Conservation (phyloP, 78 protist genomes). For the Dictyostelium firmibasis region DNA sequence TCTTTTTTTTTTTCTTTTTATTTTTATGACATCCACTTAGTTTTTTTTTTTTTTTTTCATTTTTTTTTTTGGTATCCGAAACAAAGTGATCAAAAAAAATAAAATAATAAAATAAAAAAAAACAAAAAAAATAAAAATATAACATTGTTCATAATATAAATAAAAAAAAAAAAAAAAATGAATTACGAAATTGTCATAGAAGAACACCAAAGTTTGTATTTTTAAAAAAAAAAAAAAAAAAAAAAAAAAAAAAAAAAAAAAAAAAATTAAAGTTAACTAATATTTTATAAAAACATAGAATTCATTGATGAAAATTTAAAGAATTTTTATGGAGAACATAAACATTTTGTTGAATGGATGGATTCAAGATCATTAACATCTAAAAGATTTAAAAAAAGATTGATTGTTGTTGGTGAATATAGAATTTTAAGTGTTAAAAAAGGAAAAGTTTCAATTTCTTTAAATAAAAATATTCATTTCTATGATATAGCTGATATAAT, state of each 20-base stretch:
- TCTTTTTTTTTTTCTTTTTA: too few species aligned
- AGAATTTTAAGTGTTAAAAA: slow-evolving; percentile 21
- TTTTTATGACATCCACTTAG: too few species aligned
- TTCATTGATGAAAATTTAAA: slow-evolving; percentile 10
- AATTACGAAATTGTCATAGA: not conserved
- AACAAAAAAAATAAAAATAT: too few species aligned
- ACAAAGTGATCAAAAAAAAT: not conserved
- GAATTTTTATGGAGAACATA: not conserved
- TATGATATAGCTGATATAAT: slow-evolving; percentile 30
- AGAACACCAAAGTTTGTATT: not conserved
- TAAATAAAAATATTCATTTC: slow-evolving; percentile 30
- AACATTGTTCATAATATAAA: too few species aligned
- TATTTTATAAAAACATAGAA: not conserved
- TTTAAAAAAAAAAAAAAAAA: not conserved
- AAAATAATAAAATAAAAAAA: too few species aligned
- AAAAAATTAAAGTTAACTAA: not conserved
- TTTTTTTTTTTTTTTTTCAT: too few species aligned
- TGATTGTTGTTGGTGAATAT: slow-evolving; percentile 14
- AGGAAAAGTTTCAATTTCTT: slow-evolving; percentile 19
- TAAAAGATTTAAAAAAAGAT: slow-evolving; percentile 37
- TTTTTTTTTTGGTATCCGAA: too few species aligned
- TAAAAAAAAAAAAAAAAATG: not conserved
- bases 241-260: too few species aligned
- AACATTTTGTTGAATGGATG: slow-evolving; percentile 29
- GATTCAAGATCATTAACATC: slow-evolving; percentile 45